phyloP scores from a whole-genome alignment of 179 eudicot species.

The Silene coronaria region DNA sequence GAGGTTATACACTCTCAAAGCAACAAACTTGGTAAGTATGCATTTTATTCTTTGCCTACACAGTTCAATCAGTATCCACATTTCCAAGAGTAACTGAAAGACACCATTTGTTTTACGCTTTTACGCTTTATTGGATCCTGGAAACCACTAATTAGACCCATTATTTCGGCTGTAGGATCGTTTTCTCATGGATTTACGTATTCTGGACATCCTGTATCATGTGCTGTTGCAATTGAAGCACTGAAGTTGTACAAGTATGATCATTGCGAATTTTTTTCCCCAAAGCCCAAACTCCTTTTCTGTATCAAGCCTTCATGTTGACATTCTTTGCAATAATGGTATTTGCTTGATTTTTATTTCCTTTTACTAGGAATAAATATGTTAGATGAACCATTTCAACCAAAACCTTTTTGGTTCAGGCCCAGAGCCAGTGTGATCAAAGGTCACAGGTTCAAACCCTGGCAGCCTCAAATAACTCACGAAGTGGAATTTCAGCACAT shows the following conservation, averaged over 20 bases:
- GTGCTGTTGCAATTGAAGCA: conserved; percentile 91
- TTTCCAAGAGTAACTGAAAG: background rate
- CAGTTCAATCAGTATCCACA: background rate
- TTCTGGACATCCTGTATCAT: conserved; percentile 90
- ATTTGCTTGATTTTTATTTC: background rate
- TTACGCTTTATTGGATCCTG: background rate
- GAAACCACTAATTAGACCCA: conserved; percentile 1
- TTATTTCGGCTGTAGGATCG: conserved; percentile 33
- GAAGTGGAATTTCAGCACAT: too few species aligned
- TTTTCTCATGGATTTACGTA: conserved; percentile 95
- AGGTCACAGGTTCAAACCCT: too few species aligned
- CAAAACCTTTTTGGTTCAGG: too few species aligned
- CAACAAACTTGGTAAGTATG: conserved; percentile 70
- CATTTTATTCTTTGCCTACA: background rate
- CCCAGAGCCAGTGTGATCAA: too few species aligned
- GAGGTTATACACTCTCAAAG: conserved; percentile 82
- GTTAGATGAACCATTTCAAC: too few species aligned
- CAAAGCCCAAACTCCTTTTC: background rate
- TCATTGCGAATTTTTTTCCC: conserved; percentile 12
- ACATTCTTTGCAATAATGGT: background rate
- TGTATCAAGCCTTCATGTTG: background rate
- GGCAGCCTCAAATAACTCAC: too few species aligned
- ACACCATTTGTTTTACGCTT: background rate
- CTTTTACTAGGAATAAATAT: too few species aligned
- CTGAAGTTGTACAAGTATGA: conserved; percentile 86